phyloP scores from a whole-genome alignment of 164 flowering plant genomes.

The Vitis rupestris region DNA sequence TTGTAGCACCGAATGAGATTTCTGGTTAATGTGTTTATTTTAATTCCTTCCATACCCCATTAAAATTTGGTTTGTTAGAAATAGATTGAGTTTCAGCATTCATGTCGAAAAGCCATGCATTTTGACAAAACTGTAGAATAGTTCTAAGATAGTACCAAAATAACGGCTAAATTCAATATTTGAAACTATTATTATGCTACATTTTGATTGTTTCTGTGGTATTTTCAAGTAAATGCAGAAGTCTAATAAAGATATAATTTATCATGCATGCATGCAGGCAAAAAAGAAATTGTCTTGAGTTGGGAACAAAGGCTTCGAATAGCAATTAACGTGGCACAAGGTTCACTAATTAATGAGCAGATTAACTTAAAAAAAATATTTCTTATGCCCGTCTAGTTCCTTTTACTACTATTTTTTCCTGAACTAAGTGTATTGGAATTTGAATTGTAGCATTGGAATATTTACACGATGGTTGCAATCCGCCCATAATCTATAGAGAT shows the following conservation, averaged over 20 bases:
- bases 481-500: constrained; percentile 29
- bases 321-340: constrained; percentile 38
- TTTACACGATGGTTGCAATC: constrained; percentile 24
- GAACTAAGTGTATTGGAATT: not conserved
- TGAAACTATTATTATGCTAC: too few relatives aligned
- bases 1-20: too few relatives aligned
- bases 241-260: too few relatives aligned
- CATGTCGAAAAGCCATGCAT: too few relatives aligned
- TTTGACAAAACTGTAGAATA: too few relatives aligned
- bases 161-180: too few relatives aligned
- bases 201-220: too few relatives aligned
- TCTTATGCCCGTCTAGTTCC: not conserved
- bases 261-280: constrained; percentile 7
- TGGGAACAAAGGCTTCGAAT: constrained; percentile 35
- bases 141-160: too few relatives aligned
- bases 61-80: too few relatives aligned
- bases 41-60: not conserved
- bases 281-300: constrained; percentile 6
- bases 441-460: constrained; percentile 22
- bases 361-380: not conserved
- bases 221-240: too few relatives aligned
- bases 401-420: not conserved
- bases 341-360: constrained; percentile 3
- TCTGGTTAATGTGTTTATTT: not conserved
- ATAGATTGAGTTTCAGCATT: too few relatives aligned